Percentiles rank a stretch among this genome's conserved stretches.
Conservation (phyloP, 176 grass and related monocot genomes). For the Stipa capillata region DNA sequence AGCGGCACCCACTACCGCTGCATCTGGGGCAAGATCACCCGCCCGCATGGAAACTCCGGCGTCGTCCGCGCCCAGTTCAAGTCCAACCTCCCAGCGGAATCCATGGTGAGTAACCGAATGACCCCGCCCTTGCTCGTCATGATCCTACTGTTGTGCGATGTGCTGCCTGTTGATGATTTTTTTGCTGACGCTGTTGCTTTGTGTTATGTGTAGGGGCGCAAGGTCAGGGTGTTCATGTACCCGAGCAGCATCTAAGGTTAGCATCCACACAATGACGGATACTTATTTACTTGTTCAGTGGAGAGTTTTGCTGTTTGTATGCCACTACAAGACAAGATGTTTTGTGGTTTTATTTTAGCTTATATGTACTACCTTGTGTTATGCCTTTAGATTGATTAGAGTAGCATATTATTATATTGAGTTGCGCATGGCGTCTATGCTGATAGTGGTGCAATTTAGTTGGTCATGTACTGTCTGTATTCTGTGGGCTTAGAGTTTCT, state of each 20-base stretch:
- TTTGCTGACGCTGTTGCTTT: neutral
- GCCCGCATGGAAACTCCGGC: conserved; percentile 67
- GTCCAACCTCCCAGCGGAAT: conserved; percentile 60
- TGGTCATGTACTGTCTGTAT: neutral
- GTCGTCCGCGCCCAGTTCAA: conserved; percentile 76
- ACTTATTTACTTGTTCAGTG: neutral
- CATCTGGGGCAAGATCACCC: conserved; percentile 77
- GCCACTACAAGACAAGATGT: neutral
- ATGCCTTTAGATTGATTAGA: neutral
- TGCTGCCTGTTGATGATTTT: neutral
- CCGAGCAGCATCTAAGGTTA: conserved; percentile 82
- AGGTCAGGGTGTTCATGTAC: conserved; percentile 91
- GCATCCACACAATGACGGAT: neutral
- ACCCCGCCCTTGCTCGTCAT: too few species aligned
- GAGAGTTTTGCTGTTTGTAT: neutral
- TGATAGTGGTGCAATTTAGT: neutral
- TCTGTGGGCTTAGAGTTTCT: neutral
- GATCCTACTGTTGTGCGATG: fast-evolving
- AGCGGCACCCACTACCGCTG: conserved; percentile 51
- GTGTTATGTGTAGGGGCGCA: conserved; percentile 35
- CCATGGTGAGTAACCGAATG: conserved; percentile 47
- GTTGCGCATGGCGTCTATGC: neutral
- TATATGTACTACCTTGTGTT: neutral
- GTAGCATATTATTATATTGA: neutral
- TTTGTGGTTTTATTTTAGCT: neutral